A percentile compares a stretch with the other conserved stretches of the same genome.
These are phyloP conservation scores for Triticum timopheevii DNA, from an alignment of 176 grass and related monocot genomes.

Conservation along the genomic window DNA sequence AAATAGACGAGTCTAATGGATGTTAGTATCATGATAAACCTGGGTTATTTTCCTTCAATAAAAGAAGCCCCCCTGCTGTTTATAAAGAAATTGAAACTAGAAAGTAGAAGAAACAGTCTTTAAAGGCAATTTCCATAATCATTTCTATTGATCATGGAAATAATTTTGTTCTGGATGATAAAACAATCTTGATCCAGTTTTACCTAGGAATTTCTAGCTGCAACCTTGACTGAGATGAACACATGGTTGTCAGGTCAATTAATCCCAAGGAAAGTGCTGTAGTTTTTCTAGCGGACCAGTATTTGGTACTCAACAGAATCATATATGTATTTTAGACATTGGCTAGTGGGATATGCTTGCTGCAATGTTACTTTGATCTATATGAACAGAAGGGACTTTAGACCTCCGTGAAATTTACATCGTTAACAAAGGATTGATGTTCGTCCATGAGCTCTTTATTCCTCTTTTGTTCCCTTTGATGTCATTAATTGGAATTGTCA, in stretches of 20 bases:
- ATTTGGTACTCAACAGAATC: not conserved
- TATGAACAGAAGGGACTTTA: not conserved
- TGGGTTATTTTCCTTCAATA: not conserved
- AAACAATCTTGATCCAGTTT: slow-evolving; percentile 10
- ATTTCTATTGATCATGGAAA: slow-evolving; percentile 9
- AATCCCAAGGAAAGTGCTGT: not conserved
- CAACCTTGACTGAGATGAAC: not conserved
- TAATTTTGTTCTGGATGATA: not conserved
- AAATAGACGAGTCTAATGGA: not conserved
- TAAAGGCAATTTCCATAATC: slow-evolving; percentile 14
- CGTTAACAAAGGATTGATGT: slow-evolving; percentile 11
- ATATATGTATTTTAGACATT: slow-evolving; percentile 11
- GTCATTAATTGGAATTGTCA: not conserved
- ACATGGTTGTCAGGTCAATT: not conserved
- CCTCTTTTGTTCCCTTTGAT: not conserved
- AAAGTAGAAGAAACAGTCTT: slow-evolving; percentile 9
- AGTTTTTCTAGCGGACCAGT: not conserved
- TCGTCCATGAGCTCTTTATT: not conserved
- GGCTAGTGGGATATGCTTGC: not conserved
- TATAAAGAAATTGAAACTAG: not conserved
- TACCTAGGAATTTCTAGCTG: slow-evolving; percentile 2
- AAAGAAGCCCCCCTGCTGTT: not conserved
- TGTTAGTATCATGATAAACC: not conserved
- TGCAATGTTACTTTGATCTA: not conserved
- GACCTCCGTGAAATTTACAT: not conserved